Percentiles rank a stretch among this genome's conserved stretches.
These are phyloP conservation scores for Trypanosoma congolense DNA, from an alignment of 208 protist genomes.

Conservation along the genomic window DNA sequence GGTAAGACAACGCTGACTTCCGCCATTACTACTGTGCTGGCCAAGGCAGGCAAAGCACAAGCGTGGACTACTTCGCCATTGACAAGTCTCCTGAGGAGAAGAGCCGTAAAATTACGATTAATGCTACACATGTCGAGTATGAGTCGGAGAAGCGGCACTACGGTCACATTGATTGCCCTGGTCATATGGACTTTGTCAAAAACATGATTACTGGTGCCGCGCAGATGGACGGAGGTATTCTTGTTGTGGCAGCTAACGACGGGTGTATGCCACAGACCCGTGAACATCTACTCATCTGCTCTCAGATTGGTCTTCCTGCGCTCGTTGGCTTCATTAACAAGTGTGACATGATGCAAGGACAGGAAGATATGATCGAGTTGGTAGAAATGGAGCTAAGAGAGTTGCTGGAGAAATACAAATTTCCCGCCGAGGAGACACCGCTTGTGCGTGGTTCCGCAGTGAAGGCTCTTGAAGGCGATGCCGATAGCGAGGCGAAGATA, in stretches of 20 bases:
- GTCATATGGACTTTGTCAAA: constrained; percentile 99
- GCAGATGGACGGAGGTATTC: constrained; percentile 93
- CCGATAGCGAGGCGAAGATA: constrained; percentile 91
- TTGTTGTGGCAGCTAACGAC: constrained; percentile 91
- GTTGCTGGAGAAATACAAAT: constrained; percentile 91
- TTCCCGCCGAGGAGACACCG: constrained; percentile 88
- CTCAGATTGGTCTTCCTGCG: constrained; percentile 94
- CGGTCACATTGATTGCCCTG: constrained; percentile 99
- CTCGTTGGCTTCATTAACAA: constrained; percentile 99
- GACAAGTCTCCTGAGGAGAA: constrained; percentile 99
- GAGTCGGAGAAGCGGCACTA: constrained; percentile 98
- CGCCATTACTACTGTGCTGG: constrained; percentile 94
- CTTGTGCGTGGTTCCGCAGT: constrained; percentile 94
- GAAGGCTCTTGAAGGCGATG: constrained; percentile 93
- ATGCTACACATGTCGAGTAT: constrained; percentile 97
- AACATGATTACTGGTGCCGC: constrained; percentile 99
- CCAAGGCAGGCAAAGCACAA: constrained; percentile 78
- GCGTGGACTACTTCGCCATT: constrained; percentile 97
- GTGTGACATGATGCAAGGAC: constrained; percentile 89
- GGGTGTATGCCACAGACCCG: constrained; percentile 99
- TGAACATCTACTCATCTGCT: constrained; percentile 98
- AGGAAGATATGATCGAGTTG: constrained; percentile 92
- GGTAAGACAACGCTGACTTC: constrained; percentile 99
- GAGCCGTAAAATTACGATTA: constrained; percentile 99
- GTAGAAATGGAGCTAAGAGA: constrained; percentile 98